Evolutionary conservation across 441 rosid genomes (phyloP), one percentile per base, ranked within the genome.

Genomic region (Mallotus japonicus): DNA sequence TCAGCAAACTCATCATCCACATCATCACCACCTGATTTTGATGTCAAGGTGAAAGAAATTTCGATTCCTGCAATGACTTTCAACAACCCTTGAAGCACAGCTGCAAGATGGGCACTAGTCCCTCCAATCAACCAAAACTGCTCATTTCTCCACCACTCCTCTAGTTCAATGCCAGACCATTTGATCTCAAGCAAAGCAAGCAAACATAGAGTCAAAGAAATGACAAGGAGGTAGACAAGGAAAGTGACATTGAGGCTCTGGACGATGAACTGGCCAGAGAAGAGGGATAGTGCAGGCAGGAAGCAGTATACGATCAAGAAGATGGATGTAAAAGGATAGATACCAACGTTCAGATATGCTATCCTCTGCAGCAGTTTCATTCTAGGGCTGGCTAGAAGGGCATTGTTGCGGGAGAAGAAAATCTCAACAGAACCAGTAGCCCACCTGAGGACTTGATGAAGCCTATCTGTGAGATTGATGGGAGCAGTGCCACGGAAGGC

Each of bases 401-500:
- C 97, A 65, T 92, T 92, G 86, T 92, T 92, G 32, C 90, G 89
- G 10, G 97, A 92, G 84, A 92, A 92, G 73, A 92, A 92, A 77
- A 92, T 92, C 79, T 92, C 97, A 8, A 92, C 97, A 3, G 96
- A 92, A 28, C 97, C 97, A 80, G 97, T 92, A 63, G 97, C 97
- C 97, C 97, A 92, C 47, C 97, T 77, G 11, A 92, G 85, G 62
- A 92, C 97, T 78, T 92, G 97, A 81, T 92, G 96, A 54, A 92
- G 90, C 86, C 96, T 83, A 74, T 90, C 97, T 3, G 97, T 92
- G 70, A 92, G 91, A 85, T 92, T 92, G 69, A 92, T 90, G 0
- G 97, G 97, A 65, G 97, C 96, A 57, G 96, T 90, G 61, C 97
- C 97, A 19, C 96, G 88, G 78, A 92, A 92, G 42, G 97, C 96